Conservation (phyloP, 495 filamentous ascomycete species). For the Aspergillus nanangensis region DNA sequence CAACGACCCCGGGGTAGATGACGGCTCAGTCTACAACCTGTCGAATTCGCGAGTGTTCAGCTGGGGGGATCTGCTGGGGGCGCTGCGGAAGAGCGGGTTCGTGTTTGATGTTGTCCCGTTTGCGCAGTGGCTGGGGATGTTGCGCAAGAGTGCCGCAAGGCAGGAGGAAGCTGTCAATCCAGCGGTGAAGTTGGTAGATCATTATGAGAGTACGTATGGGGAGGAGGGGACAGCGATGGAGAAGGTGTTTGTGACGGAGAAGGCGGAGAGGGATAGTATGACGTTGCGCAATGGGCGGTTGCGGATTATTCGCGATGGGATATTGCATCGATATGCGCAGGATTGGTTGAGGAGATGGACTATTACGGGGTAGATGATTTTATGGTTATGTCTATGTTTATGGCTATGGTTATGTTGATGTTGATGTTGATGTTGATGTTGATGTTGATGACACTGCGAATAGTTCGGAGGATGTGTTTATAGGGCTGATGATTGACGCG, state of each 20-base stretch:
- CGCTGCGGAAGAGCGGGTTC: slow-evolving; percentile 35
- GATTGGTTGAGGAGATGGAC: slow-evolving; percentile 31
- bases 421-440: no score
- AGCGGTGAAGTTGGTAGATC: slow-evolving; percentile 55
- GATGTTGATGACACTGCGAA: no score
- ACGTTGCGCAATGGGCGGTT: slow-evolving; percentile 30
- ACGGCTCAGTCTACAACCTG: slow-evolving; percentile 49
- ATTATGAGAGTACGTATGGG: slow-evolving; percentile 39
- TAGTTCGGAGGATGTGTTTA: no score
- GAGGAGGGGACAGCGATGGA: not conserved
- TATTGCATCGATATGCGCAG: slow-evolving; percentile 28
- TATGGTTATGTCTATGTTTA: no score
- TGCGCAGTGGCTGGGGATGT: slow-evolving; percentile 43
- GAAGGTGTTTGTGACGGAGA: slow-evolving; percentile 27
- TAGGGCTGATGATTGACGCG: no score
- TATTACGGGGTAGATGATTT: no score
- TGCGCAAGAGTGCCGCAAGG: slow-evolving; percentile 40
- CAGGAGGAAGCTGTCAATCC: slow-evolving; percentile 48
- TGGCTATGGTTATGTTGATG: no score
- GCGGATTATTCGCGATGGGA: slow-evolving; percentile 33
- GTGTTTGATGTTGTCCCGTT: slow-evolving; percentile 44
- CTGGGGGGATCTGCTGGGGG: slow-evolving; percentile 48
- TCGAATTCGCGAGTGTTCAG: slow-evolving; percentile 45
- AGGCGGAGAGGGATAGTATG: slow-evolving; percentile 31
- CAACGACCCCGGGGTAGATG: slow-evolving; percentile 1